Percentiles rank a stretch among this genome's conserved stretches.
These are phyloP conservation scores for Penicillium sp. DNA, from an alignment of 2,329 filamentous ascomycete species.

Conservation along the genomic window DNA sequence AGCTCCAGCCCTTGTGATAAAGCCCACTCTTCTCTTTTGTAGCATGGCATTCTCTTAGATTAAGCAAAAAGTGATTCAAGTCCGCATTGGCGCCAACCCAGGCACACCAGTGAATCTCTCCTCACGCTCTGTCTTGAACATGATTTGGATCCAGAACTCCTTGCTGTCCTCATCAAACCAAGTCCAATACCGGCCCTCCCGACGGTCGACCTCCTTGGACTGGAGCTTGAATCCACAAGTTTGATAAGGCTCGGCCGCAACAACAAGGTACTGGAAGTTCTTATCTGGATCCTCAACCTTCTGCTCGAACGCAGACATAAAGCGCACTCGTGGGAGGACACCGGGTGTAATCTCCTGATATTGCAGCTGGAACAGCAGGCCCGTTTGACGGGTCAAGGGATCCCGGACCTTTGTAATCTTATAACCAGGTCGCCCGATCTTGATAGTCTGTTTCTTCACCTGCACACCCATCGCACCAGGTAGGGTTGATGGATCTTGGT, in stretches of 20 bases:
- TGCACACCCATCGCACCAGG: constrained; percentile 76
- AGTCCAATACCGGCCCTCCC: constrained; percentile 83
- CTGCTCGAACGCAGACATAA: constrained; percentile 98
- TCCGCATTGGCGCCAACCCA: constrained; percentile 56
- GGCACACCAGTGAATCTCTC: constrained; percentile 75
- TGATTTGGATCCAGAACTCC: constrained; percentile 96
- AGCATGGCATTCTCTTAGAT: neutral
- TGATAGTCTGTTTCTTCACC: constrained; percentile 80
- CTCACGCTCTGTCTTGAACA: constrained; percentile 98
- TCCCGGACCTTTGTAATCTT: constrained; percentile 97
- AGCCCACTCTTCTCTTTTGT: neutral
- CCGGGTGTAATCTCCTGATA: constrained; percentile 85
- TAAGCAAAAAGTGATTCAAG: constrained; percentile 18
- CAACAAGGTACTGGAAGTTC: constrained; percentile 88
- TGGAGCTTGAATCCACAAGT: constrained; percentile 96
- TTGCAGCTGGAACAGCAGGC: constrained; percentile 92
- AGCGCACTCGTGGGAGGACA: constrained; percentile 78
- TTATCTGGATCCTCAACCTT: constrained; percentile 92
- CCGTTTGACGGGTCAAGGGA: constrained; percentile 82
- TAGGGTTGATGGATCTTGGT: constrained; percentile 61
- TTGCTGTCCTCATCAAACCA: constrained; percentile 96
- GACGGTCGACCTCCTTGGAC: constrained; percentile 85
- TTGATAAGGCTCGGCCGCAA: constrained; percentile 97
- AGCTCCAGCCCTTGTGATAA: neutral
- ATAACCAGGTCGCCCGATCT: constrained; percentile 95